These are phyloP conservation scores for Talinum fruticosum DNA, from an alignment of 148 eudicot species.

Conservation along the genomic window DNA sequence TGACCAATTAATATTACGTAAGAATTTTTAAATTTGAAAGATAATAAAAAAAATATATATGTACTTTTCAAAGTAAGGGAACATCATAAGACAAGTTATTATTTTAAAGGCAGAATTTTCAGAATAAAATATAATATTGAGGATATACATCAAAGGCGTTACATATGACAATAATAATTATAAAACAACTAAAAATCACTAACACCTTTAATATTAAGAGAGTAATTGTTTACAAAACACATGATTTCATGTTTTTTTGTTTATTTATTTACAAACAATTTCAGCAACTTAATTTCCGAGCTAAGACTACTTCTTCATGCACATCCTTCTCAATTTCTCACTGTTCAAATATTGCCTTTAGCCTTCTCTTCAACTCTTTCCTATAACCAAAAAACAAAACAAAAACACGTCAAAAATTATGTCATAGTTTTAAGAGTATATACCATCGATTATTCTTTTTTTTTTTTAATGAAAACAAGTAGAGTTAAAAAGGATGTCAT, in stretches of 20 bases:
- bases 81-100: no score
- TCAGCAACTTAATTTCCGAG: no score
- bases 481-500: background rate
- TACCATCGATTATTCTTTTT: no score
- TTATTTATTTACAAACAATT: background rate
- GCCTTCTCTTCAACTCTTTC: conserved; percentile 65
- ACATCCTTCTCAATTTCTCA: background rate
- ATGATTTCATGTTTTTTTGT: background rate
- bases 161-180: no score
- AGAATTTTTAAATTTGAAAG: background rate
- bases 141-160: no score
- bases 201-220: background rate
- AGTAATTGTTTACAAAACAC: background rate
- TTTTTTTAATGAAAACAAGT: no score
- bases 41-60: no score
- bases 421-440: background rate
- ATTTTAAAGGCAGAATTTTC: no score
- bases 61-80: background rate
- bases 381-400: conserved; percentile 27
- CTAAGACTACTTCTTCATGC: background rate
- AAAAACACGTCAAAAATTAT: background rate
- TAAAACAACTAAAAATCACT: background rate
- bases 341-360: conserved; percentile 17
- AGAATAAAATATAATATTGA: no score
- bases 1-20: background rate